Percentiles rank a stretch among this genome's conserved stretches.
phyloP scores from a whole-genome alignment of 306 rosid genomes.

The Biancaea sappan region DNA sequence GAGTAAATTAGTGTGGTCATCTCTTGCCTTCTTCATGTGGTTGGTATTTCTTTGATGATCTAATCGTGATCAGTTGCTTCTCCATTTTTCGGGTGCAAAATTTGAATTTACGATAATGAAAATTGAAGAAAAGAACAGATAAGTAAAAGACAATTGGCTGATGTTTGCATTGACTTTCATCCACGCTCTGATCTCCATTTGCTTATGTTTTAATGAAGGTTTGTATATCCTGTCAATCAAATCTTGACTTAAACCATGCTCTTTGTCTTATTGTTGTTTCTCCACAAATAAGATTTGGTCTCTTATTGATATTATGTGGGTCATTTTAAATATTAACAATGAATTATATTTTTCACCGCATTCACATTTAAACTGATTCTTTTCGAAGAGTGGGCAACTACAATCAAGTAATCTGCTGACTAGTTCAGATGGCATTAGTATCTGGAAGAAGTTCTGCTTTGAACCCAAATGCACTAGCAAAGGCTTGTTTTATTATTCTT shows the following conservation, averaged over 20 bases:
- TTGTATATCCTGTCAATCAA: not conserved
- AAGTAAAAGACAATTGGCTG: too few species aligned
- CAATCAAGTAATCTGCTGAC: not conserved
- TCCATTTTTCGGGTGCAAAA: not conserved
- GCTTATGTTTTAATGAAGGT: not conserved
- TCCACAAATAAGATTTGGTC: not conserved
- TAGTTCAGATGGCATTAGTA: constrained; percentile 55
- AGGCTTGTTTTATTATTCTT: constrained; percentile 28
- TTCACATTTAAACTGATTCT: not conserved
- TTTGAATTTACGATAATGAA: not conserved
- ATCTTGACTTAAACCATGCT: not conserved
- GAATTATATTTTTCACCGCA: not conserved
- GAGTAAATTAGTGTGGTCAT: too few species aligned
- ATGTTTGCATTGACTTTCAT: not conserved
- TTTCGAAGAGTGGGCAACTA: not conserved
- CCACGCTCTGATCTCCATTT: not conserved
- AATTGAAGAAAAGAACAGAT: not conserved
- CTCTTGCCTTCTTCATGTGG: not conserved
- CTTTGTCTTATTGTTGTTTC: not conserved
- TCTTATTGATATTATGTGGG: not conserved
- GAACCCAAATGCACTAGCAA: constrained; percentile 81
- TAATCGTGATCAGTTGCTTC: not conserved
- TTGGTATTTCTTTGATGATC: constrained; percentile 1
- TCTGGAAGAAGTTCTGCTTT: constrained; percentile 56
- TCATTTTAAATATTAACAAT: not conserved